Percentiles rank a stretch among this genome's conserved stretches.
Conservation (phyloP, 2,329 filamentous ascomycete genomes). For the Arthrinium puccinioides region DNA sequence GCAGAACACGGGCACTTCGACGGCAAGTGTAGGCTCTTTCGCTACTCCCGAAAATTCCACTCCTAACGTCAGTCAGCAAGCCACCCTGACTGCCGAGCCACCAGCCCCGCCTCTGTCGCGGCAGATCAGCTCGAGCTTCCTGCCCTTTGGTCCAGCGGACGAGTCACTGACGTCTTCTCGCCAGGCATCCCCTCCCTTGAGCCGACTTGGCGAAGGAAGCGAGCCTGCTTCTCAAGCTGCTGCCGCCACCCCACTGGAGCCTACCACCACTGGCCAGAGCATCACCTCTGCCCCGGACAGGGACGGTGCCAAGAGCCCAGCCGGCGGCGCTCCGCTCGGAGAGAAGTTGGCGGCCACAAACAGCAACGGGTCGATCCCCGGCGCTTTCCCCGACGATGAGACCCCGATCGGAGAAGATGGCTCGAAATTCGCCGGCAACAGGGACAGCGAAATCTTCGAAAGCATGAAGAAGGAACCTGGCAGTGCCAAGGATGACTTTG, state of each 20-base stretch:
- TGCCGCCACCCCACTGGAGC: constrained; percentile 29
- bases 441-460: constrained; percentile 42
- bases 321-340: constrained; percentile 16
- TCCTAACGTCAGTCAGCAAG: constrained; percentile 55
- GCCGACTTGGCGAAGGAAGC: constrained; percentile 42
- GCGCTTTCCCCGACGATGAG: constrained; percentile 47
- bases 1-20: constrained; percentile 51
- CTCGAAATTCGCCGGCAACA: constrained; percentile 18
- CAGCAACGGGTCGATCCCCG: constrained; percentile 34
- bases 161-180: constrained; percentile 72
- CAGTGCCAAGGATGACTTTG: constrained; percentile 73
- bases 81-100: constrained; percentile 49
- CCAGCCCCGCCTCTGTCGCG: constrained; percentile 64
- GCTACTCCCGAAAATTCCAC: constrained; percentile 51
- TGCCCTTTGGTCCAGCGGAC: constrained; percentile 60
- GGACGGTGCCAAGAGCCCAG: constrained; percentile 21
- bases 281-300: constrained; percentile 23
- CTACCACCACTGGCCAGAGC: constrained; percentile 27
- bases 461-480: constrained; percentile 40
- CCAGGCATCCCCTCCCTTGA: constrained; percentile 66
- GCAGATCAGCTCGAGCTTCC: constrained; percentile 70
- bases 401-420: constrained; percentile 16
- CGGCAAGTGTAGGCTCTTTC: constrained; percentile 43
- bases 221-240: constrained; percentile 17
- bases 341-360: constrained; percentile 11